Evolutionary conservation across 495 filamentous ascomycete genomes (phyloP).

Genomic region (Penicillium daleae): DNA sequence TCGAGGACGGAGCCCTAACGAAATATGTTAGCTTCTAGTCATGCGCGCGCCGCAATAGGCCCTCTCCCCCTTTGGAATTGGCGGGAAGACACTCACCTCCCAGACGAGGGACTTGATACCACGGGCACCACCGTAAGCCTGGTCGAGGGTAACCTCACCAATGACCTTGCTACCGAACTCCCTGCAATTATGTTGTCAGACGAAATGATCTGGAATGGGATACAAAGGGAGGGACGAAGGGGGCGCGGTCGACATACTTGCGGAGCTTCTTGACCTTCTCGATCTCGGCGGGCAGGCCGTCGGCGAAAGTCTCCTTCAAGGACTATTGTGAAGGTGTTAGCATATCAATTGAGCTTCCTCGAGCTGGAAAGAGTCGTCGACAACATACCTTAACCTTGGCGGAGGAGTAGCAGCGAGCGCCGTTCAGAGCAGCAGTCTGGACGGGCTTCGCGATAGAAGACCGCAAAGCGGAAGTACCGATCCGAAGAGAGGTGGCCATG

Average conservation of each 20-base stretch:
- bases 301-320: constrained; percentile 97
- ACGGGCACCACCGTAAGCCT: constrained; percentile 98
- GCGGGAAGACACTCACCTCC: constrained; percentile 65
- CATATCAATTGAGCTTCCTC: constrained; percentile 25
- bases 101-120: constrained; percentile 98
- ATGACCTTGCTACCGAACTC: constrained; percentile 93
- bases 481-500: constrained; percentile 80
- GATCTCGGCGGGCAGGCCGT: constrained; percentile 90
- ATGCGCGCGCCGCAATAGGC: no score
- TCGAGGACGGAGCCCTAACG: constrained; percentile 89
- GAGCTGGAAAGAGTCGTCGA: constrained; percentile 11
- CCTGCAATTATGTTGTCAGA: constrained; percentile 51
- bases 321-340: constrained; percentile 59
- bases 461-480: constrained; percentile 75
- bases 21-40: constrained; percentile 7
- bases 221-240: no score
- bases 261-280: constrained; percentile 98
- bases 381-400: constrained; percentile 77
- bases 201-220: background rate
- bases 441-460: constrained; percentile 64
- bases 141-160: constrained; percentile 97
- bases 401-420: constrained; percentile 84
- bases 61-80: background rate
- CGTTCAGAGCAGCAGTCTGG: constrained; percentile 75
- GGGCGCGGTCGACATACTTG: constrained; percentile 64